A percentile compares a stretch with the other conserved stretches of the same genome.
These are phyloP conservation scores for Nectriaceae sp. DNA, from an alignment of 2,329 filamentous ascomycete genomes.

Conservation along the genomic window DNA sequence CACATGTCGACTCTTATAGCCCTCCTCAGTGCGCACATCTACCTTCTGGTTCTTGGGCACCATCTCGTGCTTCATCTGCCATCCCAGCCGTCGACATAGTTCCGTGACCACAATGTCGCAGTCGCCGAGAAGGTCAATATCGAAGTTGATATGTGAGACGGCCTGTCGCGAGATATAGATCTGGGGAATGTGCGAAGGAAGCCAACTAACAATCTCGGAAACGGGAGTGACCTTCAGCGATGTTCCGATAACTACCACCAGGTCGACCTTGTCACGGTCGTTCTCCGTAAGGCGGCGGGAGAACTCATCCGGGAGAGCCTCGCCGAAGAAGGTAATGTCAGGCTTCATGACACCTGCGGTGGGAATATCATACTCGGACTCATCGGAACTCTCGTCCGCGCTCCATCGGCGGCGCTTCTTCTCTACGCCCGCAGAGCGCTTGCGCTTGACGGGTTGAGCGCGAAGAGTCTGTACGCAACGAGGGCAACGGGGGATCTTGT, in stretches of 20 bases:
- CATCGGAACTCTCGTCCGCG: conserved; percentile 43
- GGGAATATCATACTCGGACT: conserved; percentile 57
- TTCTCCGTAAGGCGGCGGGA: conserved; percentile 76
- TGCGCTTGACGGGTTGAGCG: conserved; percentile 36
- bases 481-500: conserved; percentile 76
- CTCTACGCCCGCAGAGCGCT: conserved; percentile 41
- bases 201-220: conserved; percentile 81
- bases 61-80: conserved; percentile 83
- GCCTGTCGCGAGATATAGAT: conserved; percentile 87
- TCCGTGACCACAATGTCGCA: conserved; percentile 90
- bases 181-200: conserved; percentile 81
- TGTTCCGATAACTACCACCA: conserved; percentile 95
- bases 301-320: conserved; percentile 83
- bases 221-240: conserved; percentile 95
- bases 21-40: conserved; percentile 47
- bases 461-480: conserved; percentile 62
- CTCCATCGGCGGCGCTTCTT: conserved; percentile 44
- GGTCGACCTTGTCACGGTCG: conserved; percentile 78
- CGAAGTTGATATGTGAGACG: conserved; percentile 88
- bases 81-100: conserved; percentile 78
- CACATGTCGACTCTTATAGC: conserved; percentile 38
- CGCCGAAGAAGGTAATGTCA: conserved; percentile 97
- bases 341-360: conserved; percentile 87
- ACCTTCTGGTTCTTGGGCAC: conserved; percentile 67
- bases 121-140: conserved; percentile 93